These are phyloP conservation scores for Allodekkera sacchari DNA, from an alignment of 805 yeast genomes.

Conservation along the genomic window DNA sequence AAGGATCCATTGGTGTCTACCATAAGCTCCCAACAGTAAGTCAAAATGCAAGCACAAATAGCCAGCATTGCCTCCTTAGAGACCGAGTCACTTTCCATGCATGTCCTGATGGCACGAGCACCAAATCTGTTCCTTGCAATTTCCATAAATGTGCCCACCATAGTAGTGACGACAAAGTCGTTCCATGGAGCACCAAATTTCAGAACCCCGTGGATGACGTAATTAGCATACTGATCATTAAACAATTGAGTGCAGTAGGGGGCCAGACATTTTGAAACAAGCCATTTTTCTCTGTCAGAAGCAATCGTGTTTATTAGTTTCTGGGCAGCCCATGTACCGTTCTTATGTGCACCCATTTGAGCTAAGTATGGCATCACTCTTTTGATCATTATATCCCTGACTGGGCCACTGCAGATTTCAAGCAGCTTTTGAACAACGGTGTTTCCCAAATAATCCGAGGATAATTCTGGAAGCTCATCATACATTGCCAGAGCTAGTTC, in stretches of 20 bases:
- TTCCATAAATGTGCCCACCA: slow-evolving; percentile 67
- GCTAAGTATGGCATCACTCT: slow-evolving; percentile 73
- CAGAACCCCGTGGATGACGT: slow-evolving; percentile 89
- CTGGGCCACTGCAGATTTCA: slow-evolving; percentile 56
- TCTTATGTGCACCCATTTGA: slow-evolving; percentile 90
- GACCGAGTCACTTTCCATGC: slow-evolving; percentile 71
- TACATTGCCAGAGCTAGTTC: slow-evolving; percentile 77
- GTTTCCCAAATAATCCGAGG: slow-evolving; percentile 91
- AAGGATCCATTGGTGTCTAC: slow-evolving; percentile 83
- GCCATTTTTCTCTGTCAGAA: slow-evolving; percentile 48
- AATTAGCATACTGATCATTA: slow-evolving; percentile 94
- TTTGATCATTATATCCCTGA: slow-evolving; percentile 75
- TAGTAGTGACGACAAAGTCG: slow-evolving; percentile 80
- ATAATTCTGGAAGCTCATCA: slow-evolving; percentile 80
- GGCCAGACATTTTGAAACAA: slow-evolving; percentile 61
- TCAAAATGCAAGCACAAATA: slow-evolving; percentile 69
- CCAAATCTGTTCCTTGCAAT: slow-evolving; percentile 89
- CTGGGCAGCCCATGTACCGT: slow-evolving; percentile 99
- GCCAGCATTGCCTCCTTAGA: slow-evolving; percentile 60
- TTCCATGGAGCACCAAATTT: slow-evolving; percentile 81
- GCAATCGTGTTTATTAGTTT: slow-evolving; percentile 73
- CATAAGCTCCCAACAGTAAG: slow-evolving; percentile 71
- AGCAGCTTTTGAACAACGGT: slow-evolving; percentile 91
- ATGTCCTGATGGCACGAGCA: slow-evolving; percentile 89
- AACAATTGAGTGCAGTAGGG: slow-evolving; percentile 81